Evolutionary conservation across 768 basidiomycete genomes (phyloP), one percentile per base, ranked within the genome.

Genomic region (Coprinopsis strossmayeri): DNA sequence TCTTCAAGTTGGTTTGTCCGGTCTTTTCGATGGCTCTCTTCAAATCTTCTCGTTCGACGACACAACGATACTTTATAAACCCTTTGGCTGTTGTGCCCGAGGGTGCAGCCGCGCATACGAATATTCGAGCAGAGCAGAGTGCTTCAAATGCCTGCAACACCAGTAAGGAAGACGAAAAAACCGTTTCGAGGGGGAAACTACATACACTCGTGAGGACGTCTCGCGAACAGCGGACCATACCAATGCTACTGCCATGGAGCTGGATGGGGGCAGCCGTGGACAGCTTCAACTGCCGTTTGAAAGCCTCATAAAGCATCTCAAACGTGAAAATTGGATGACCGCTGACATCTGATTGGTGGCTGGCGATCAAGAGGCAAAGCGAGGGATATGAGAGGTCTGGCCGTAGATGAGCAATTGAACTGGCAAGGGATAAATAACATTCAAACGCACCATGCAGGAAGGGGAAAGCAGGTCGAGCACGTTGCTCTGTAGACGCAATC

Each of bases 291-390:
- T 89, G 86, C 52, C 82, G 77, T 18, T 81, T 78, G 61, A 93
- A 92, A 26, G 74, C 72, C 45, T 90, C 87, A 53, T 86, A 76
- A 5, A 95, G 76, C 83, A 94, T 91, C 57, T 94, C 91, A 60
- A 98, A 95, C 25, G 89, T 97, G 65, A 96, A 82, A 12, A 69
- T 68, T 17, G 85, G 73, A 51, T 92, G 84, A 0, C 93, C 93
- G 4, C 81, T 79, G 9, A 82, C 83, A 21, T 81, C 68, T 3
- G 81, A 73, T 59, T 96, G 94, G 58, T 82, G 75, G 12, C 82
- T 76, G n/a, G 93, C 87, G 51, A 98, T 84, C 35, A 96, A 75
- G 25, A 95, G 73, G 59, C 90, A 92, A 17, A 91, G 64, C 2
- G 78, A 70, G 5, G 93, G 87, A 59, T 94, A 91, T 17, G 90